Evolutionary conservation across 805 yeast species (phyloP).

Genomic region (Metschnikowia peoriensis): DNA sequence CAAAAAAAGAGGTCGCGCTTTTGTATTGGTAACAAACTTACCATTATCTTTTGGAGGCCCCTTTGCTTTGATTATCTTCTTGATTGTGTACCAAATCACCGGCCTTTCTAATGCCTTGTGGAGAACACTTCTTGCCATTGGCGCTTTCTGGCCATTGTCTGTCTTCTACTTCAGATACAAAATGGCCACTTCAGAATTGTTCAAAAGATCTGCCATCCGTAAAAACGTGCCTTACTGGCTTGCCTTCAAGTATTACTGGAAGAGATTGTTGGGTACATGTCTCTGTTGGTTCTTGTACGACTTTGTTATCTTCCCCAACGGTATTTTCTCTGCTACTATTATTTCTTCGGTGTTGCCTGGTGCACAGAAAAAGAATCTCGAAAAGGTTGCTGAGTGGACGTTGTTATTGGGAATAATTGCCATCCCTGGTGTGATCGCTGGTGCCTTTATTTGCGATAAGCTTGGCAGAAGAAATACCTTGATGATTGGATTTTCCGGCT

Average conservation of each 20-base stretch:
- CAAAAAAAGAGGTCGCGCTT: constrained; percentile 62
- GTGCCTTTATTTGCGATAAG: constrained; percentile 61
- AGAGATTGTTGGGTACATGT: constrained; percentile 63
- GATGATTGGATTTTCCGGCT: constrained; percentile 69
- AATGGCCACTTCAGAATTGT: constrained; percentile 65
- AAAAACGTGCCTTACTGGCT: constrained; percentile 50
- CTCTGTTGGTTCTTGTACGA: constrained; percentile 80
- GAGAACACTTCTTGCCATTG: constrained; percentile 68
- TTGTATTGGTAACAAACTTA: constrained; percentile 65
- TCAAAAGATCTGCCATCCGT: constrained; percentile 62
- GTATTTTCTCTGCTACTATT: constrained; percentile 63
- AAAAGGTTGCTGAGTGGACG: constrained; percentile 70
- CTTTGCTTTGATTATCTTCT: constrained; percentile 63
- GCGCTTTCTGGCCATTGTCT: constrained; percentile 65
- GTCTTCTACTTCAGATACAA: constrained; percentile 71
- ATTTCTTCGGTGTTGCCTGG: constrained; percentile 48
- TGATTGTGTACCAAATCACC: constrained; percentile 64
- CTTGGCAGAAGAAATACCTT: constrained; percentile 72
- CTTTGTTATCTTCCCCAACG: constrained; percentile 78
- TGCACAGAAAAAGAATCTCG: constrained; percentile 38
- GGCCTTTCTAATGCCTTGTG: constrained; percentile 51
- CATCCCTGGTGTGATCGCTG: constrained; percentile 70
- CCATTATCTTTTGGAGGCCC: constrained; percentile 79
- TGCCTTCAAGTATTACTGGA: constrained; percentile 67
- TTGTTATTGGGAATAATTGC: constrained; percentile 62